Conservation (phyloP, 176 grass and related monocot genomes). For the Themeda triandra region DNA sequence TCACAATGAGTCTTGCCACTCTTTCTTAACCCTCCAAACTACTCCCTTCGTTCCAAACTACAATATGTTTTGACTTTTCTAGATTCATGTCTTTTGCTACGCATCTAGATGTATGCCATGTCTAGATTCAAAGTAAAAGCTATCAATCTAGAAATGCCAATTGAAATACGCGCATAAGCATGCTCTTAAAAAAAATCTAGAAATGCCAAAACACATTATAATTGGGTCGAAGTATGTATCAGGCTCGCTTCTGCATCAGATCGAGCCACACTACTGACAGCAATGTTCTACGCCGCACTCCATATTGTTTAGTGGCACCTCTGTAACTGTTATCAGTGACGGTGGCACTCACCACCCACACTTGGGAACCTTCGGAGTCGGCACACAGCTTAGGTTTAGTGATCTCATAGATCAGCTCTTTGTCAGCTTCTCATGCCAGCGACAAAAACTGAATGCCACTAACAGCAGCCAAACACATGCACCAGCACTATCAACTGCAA, state of each 20-base stretch:
- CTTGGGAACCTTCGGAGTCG: conserved; percentile 37
- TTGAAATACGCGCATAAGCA: no score
- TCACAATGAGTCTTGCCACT: neutral
- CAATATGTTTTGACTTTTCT: no score
- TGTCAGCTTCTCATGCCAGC: conserved; percentile 15
- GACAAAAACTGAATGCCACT: conserved; percentile 24
- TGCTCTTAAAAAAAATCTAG: no score
- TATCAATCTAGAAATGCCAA: no score
- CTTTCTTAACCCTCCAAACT: neutral
- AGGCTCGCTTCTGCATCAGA: neutral
- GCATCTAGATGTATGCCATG: no score
- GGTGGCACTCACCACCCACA: conserved; percentile 26
- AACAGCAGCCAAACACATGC: neutral
- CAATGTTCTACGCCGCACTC: neutral
- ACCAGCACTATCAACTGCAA: conserved; percentile 17
- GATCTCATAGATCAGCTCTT: conserved; percentile 10
- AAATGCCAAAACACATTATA: no score
- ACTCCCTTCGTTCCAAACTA: no score
- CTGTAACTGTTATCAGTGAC: conserved; percentile 12
- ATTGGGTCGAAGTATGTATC: neutral
- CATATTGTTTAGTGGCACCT: neutral
- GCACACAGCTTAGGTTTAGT: conserved; percentile 16
- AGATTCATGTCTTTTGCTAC: no score
- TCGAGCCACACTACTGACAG: neutral
- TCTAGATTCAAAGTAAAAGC: no score